Conservation (phyloP, 306 rosid species). For the Hippophae rhamnoides region DNA sequence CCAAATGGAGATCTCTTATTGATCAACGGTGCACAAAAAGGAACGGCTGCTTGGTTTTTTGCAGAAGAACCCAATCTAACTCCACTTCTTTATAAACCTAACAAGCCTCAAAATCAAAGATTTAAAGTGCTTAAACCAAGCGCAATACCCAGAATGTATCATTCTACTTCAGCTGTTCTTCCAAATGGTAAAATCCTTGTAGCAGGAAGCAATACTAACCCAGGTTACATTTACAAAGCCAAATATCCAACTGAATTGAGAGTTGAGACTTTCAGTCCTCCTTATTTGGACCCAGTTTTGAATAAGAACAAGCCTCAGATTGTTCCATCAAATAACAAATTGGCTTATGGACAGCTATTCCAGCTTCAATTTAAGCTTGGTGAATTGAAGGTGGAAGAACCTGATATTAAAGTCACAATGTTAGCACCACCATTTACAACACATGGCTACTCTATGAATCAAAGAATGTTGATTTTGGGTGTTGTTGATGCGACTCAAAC, state of each 20-base stretch:
- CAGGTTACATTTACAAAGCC: conserved; percentile 31
- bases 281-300: conserved; percentile 42
- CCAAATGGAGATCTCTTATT: conserved; percentile 71
- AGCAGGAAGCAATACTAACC: conserved; percentile 73
- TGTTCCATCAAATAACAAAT: neutral
- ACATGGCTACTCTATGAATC: conserved; percentile 72
- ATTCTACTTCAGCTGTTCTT: conserved; percentile 53
- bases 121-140: conserved; percentile 24
- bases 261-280: conserved; percentile 61
- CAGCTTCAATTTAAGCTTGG: conserved; percentile 19
- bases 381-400: conserved; percentile 10
- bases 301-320: conserved; percentile 25
- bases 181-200: conserved; percentile 59
- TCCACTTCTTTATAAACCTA: conserved; percentile 46
- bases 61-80: conserved; percentile 57
- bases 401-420: conserved; percentile 37
- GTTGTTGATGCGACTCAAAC: too few relatives aligned
- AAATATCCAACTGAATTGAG: conserved; percentile 65
- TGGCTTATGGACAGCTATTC: neutral
- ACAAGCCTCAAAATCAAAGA: conserved; percentile 12
- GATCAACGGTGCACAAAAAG: conserved; percentile 60
- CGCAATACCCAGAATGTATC: conserved; percentile 66
- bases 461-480: conserved; percentile 43
- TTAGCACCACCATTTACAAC: conserved; percentile 84
- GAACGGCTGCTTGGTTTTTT: conserved; percentile 65